Evolutionary conservation across 805 yeast species (phyloP).

Genomic region (Ogataea trehalophila): DNA sequence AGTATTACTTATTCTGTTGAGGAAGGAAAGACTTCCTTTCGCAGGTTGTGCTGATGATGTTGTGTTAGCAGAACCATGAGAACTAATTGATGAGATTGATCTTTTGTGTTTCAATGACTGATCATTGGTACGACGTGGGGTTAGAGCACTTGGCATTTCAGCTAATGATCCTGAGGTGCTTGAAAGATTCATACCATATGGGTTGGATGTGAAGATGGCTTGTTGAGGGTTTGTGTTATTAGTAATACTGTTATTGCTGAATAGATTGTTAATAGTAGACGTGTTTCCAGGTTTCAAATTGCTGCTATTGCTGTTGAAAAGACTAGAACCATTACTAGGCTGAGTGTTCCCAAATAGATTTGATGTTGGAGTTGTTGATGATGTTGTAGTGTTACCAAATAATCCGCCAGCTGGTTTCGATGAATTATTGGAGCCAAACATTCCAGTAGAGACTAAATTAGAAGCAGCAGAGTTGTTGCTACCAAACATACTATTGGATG

Average conservation of each 20-base stretch:
- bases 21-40: conserved; percentile 8
- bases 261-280: no score
- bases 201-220: conserved; percentile 10
- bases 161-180: conserved; percentile 5
- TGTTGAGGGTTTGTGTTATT: no score
- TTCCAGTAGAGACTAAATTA: no score
- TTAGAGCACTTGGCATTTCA: conserved; percentile 30
- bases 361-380: conserved; percentile 2
- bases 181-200: conserved; percentile 24
- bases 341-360: no score
- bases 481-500: conserved; percentile 47
- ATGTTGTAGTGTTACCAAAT: conserved; percentile 13
- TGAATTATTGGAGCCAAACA: no score
- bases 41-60: conserved; percentile 1
- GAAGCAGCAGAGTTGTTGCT: conserved; percentile 5
- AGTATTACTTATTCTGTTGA: conserved; percentile 18
- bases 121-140: conserved; percentile 12
- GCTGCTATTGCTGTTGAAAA: no score
- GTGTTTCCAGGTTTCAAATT: no score
- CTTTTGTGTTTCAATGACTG: conserved; percentile 20
- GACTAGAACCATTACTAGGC: no score
- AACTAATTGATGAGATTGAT: conserved; percentile 14
- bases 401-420: conserved; percentile 5
- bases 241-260: no score
- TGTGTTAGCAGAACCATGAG: conserved; percentile 6